phyloP scores from a whole-genome alignment of 257 asterid genomes.

The Sherardia arvensis region DNA sequence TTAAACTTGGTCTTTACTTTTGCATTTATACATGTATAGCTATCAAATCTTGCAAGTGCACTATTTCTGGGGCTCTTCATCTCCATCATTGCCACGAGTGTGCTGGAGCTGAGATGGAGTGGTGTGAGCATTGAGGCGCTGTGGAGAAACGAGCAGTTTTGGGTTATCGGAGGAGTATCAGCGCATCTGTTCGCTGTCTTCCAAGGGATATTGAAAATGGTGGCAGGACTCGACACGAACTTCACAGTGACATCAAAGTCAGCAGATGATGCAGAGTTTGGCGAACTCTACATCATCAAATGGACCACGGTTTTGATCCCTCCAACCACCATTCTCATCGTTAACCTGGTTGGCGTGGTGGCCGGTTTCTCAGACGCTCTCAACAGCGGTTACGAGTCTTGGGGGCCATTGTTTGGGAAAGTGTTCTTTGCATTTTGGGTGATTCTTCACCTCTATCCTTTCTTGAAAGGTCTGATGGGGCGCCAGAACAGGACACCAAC shows the following conservation, averaged over 20 bases:
- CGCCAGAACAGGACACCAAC: constrained; percentile 91
- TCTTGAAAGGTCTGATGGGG: constrained; percentile 95
- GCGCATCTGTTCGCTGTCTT: constrained; percentile 98
- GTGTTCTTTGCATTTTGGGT: constrained; percentile 94
- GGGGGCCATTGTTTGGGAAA: constrained; percentile 96
- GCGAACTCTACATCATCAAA: constrained; percentile 71
- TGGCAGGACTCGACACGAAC: constrained; percentile 87
- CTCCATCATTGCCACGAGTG: constrained; percentile 74
- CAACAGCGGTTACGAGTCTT: constrained; percentile 79
- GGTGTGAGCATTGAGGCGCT: constrained; percentile 87
- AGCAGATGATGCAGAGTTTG: constrained; percentile 78
- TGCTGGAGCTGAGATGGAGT: constrained; percentile 92
- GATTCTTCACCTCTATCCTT: constrained; percentile 79
- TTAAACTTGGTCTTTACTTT: neutral
- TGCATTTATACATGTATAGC: constrained; percentile 29
- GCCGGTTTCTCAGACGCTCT: constrained; percentile 94
- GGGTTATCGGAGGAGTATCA: constrained; percentile 98
- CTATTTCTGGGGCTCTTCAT: constrained; percentile 76
- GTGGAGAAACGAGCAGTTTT: constrained; percentile 98
- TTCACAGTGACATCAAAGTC: constrained; percentile 85
- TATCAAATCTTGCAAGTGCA: constrained; percentile 82
- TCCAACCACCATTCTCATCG: constrained; percentile 70
- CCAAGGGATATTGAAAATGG: constrained; percentile 91
- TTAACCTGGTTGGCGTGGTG: constrained; percentile 84
- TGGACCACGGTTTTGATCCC: constrained; percentile 98